These are phyloP conservation scores for Pestalotiopsis sp. DNA, from an alignment of 2,329 filamentous ascomycete genomes.

Conservation along the genomic window DNA sequence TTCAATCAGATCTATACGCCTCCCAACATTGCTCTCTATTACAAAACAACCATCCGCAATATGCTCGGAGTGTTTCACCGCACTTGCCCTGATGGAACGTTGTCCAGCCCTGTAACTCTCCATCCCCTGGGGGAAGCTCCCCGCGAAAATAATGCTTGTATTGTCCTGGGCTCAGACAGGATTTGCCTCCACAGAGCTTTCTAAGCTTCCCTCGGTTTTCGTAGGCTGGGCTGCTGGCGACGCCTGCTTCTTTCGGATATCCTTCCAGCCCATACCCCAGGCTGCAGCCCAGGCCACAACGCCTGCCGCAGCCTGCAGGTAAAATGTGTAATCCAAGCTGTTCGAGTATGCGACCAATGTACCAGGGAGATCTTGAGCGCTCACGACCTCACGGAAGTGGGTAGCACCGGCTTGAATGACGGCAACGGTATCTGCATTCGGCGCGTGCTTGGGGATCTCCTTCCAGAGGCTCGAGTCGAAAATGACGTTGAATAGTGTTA, in stretches of 20 bases:
- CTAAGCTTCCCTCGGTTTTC: too few relatives aligned
- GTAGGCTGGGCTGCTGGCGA: not conserved
- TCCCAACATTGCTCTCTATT: too few relatives aligned
- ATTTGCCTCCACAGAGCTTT: too few relatives aligned
- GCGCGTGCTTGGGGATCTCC: not conserved
- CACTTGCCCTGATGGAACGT: too few relatives aligned
- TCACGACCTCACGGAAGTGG: not conserved
- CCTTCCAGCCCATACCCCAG: conserved; percentile 7
- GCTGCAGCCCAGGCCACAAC: conserved; percentile 8
- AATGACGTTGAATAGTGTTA: conserved; percentile 9
- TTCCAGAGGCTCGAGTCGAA: not conserved
- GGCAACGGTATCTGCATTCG: not conserved
- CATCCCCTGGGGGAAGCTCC: too few relatives aligned
- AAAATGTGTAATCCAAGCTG: conserved; percentile 1
- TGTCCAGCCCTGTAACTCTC: too few relatives aligned
- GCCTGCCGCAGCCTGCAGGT: not conserved
- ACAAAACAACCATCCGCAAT: too few relatives aligned
- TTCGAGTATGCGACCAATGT: not conserved
- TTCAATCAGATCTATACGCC: too few relatives aligned
- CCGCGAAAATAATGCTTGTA: too few relatives aligned
- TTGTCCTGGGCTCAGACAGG: too few relatives aligned
- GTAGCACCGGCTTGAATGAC: conserved; percentile 4
- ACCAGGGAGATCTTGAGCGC: not conserved
- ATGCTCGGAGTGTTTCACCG: too few relatives aligned
- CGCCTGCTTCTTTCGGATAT: not conserved